Base-by-base conservation (phyloP, 768 basidiomycete species). In the Naganishia onofrii region DNA sequence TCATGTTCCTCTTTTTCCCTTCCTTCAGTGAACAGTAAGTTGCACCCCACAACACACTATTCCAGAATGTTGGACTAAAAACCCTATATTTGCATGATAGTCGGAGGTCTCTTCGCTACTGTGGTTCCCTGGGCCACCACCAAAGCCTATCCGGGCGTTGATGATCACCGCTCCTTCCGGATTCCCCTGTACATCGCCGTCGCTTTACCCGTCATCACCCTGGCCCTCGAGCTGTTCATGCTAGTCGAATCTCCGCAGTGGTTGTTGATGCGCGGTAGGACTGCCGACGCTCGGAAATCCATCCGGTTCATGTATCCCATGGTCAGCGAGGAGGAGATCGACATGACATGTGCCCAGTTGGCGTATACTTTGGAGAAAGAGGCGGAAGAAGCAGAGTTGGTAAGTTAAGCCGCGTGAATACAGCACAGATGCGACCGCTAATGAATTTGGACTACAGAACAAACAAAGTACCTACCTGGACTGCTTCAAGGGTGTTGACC, bases 241-340 rank as follows among this genome's bases (percentile, higher is more conserved):
- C 60, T 76, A 17, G 70, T 70, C 17, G 75, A 75, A 55, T 72
- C 70, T 1, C 75, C 75, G 0, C 70, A 70, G 51, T 76, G 74
- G 74, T 71, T 74, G 7, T 36, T 72, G 46, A 38, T 70, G 63
- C 66, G 69, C 23, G 71, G 67, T 15, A 23, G 54, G 12, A 58
- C 56, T 31, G 69, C 57, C 7, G 31, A 67, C 23, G 71, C 71
- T 9, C 31, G 65, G 3, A 67, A 67, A 31, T 15, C 64, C 15
- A 64, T 72, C 36, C 7, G 32, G 10, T 46, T 36, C 34, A 32
- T 72, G 36, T 55, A 69, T 57, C 56, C 56, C 9, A 19, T 54
- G 21, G 31, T 36, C 21, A 29, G 46, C 9, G 48, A 66, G 1
- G 64, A 66, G n/a, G 64, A 69, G 34, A 23, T 66, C 54, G 71